Conservation (phyloP, 1,284 basidiomycete species). For the Psilocybe mexicana region DNA sequence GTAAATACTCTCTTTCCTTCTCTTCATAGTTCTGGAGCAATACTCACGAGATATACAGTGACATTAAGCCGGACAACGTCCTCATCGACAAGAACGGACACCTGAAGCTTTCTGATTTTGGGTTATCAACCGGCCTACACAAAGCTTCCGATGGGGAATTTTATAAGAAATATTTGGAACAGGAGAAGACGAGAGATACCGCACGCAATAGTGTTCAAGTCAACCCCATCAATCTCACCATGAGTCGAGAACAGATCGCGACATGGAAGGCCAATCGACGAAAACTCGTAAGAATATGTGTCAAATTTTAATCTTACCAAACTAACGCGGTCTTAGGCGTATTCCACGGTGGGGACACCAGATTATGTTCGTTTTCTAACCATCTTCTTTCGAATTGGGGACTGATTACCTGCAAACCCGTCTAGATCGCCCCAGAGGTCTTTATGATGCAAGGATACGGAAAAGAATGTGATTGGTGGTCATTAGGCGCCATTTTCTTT, state of each 20-base stretch:
- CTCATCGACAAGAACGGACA: conserved; percentile 97
- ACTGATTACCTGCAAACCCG: background rate
- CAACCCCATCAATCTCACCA: conserved; percentile 93
- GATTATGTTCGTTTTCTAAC: conserved; percentile 52
- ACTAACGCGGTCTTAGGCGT: conserved; percentile 59
- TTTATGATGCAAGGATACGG: conserved; percentile 98
- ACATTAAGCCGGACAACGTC: conserved; percentile 99
- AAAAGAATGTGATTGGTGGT: conserved; percentile 99
- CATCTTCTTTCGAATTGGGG: background rate
- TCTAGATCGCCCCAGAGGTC: conserved; percentile 94
- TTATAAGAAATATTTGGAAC: conserved; percentile 86
- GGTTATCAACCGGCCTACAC: conserved; percentile 96
- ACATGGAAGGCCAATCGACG: conserved; percentile 99
- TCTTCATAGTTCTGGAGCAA: background rate
- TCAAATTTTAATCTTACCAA: background rate
- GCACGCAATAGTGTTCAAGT: conserved; percentile 93
- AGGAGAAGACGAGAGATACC: conserved; percentile 57
- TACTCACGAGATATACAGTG: conserved; percentile 49
- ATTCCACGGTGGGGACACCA: conserved; percentile 95
- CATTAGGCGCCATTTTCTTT: conserved; percentile 96
- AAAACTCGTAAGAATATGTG: conserved; percentile 68
- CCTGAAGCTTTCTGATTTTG: conserved; percentile 97
- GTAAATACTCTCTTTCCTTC: conserved; percentile 42
- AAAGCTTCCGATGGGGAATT: conserved; percentile 95
- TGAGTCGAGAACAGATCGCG: conserved; percentile 93